Conservation (phyloP, 2,329 filamentous ascomycete species). For the Falciphora oryzae region DNA sequence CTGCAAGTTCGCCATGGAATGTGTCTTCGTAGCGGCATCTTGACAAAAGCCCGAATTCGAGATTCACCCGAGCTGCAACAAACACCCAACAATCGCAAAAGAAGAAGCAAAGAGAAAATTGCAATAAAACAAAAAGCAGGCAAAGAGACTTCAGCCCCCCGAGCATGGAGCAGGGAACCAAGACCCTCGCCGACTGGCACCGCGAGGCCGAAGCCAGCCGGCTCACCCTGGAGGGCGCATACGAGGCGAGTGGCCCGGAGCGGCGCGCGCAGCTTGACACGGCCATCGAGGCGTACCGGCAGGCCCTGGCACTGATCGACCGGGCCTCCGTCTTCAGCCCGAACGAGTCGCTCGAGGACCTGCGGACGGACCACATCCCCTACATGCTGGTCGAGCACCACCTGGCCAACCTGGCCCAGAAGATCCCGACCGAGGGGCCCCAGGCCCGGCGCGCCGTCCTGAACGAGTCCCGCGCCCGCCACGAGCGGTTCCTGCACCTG, state of each 20-base stretch:
- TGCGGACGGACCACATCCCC: constrained; percentile 77
- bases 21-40: too few relatives aligned
- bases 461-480: constrained; percentile 58
- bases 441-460: constrained; percentile 58
- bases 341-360: constrained; percentile 85
- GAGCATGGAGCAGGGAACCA: constrained; percentile 23
- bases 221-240: constrained; percentile 55
- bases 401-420: constrained; percentile 73
- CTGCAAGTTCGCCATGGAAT: too few relatives aligned
- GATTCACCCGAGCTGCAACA: too few relatives aligned
- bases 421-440: constrained; percentile 47
- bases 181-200: constrained; percentile 31
- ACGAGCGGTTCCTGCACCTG: constrained; percentile 72
- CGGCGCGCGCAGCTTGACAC: constrained; percentile 63
- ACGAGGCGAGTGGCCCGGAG: constrained; percentile 56
- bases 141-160: not conserved
- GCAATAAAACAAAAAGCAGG: not conserved
- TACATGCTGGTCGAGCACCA: constrained; percentile 75
- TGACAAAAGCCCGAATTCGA: too few relatives aligned
- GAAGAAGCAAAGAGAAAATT: not conserved
- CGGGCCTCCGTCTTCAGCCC: constrained; percentile 78
- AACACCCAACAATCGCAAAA: too few relatives aligned
- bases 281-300: constrained; percentile 65
- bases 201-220: constrained; percentile 43
- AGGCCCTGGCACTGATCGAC: constrained; percentile 64